Percentiles rank a stretch among this genome's conserved stretches.
These are phyloP conservation scores for Parmelia sp. DNA, from an alignment of 495 filamentous ascomycete genomes.

Conservation along the genomic window DNA sequence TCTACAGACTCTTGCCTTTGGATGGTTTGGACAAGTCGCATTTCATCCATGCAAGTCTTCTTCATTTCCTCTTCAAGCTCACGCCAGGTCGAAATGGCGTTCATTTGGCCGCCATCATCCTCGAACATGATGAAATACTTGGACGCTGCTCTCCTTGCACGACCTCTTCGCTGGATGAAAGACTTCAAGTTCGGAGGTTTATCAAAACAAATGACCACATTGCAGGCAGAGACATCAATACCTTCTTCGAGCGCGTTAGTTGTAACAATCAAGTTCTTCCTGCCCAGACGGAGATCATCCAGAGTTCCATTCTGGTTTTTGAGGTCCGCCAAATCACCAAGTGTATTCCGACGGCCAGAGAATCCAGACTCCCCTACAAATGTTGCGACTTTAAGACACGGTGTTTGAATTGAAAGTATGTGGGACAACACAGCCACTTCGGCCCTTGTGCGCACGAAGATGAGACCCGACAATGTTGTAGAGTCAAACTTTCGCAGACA, in stretches of 20 bases:
- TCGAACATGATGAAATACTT: slow-evolving; percentile 61
- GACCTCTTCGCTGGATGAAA: slow-evolving; percentile 79
- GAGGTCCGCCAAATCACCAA: slow-evolving; percentile 55
- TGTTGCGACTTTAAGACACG: slow-evolving; percentile 52
- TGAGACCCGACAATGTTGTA: slow-evolving; percentile 56
- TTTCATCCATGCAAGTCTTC: slow-evolving; percentile 62
- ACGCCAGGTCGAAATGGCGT: slow-evolving; percentile 47
- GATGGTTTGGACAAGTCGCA: slow-evolving; percentile 44
- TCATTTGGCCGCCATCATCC: slow-evolving; percentile 30
- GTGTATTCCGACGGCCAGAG: slow-evolving; percentile 40
- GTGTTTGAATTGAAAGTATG: slow-evolving; percentile 57
- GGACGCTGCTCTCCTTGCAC: slow-evolving; percentile 68
- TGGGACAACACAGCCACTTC: slow-evolving; percentile 61
- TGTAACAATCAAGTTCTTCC: slow-evolving; percentile 70
- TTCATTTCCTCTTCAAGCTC: slow-evolving; percentile 68
- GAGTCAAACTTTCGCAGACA: slow-evolving; percentile 42
- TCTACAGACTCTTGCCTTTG: slow-evolving; percentile 49
- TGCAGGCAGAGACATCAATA: slow-evolving; percentile 80
- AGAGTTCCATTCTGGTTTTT: slow-evolving; percentile 56
- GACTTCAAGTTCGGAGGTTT: slow-evolving; percentile 69
- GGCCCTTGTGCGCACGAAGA: slow-evolving; percentile 72
- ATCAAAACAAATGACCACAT: slow-evolving; percentile 82
- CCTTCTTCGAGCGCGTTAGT: slow-evolving; percentile 90
- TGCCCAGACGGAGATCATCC: slow-evolving; percentile 59
- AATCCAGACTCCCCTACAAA: slow-evolving; percentile 67